Conservation (phyloP, 345 rosid species). For the Arabidopsis suecica region DNA sequence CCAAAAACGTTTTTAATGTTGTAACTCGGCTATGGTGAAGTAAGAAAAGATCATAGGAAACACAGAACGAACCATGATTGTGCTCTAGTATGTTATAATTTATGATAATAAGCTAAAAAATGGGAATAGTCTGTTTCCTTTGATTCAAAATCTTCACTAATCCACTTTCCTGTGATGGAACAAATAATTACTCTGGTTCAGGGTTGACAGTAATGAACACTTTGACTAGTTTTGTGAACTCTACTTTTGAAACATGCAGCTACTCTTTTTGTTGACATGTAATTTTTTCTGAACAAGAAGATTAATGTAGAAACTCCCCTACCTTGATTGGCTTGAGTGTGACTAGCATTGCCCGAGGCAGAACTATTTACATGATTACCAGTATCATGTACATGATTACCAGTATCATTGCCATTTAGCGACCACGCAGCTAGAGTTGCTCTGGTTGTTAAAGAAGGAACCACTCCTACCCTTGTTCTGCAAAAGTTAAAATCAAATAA, state of each 20-base stretch:
- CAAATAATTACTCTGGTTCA: background rate
- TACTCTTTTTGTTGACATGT: background rate
- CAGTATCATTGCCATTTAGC: slow-evolving; percentile 43
- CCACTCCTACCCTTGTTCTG: slow-evolving; percentile 69
- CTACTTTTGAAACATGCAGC: slow-evolving; percentile 3
- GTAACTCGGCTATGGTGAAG: slow-evolving; percentile 10
- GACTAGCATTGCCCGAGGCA: slow-evolving; percentile 44
- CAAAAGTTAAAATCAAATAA: slow-evolving; percentile 28
- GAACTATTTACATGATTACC: slow-evolving; percentile 48
- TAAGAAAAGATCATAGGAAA: slow-evolving; percentile 20
- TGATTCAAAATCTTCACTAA: background rate
- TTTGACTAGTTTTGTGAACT: slow-evolving; percentile 1
- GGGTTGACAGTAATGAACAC: background rate
- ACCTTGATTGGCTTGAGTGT: slow-evolving; percentile 56
- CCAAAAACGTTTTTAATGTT: background rate
- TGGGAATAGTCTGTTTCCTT: background rate
- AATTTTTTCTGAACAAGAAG: background rate
- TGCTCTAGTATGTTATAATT: background rate
- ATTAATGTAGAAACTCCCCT: slow-evolving; percentile 25
- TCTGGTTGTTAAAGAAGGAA: slow-evolving; percentile 76
- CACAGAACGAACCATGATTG: background rate
- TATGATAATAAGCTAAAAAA: background rate
- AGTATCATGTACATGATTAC: slow-evolving; percentile 45
- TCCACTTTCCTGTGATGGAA: slow-evolving; percentile 1
- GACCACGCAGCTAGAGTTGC: slow-evolving; percentile 93